Conservation (phyloP, 2,329 filamentous ascomycete species). For the Septoria linicola region DNA sequence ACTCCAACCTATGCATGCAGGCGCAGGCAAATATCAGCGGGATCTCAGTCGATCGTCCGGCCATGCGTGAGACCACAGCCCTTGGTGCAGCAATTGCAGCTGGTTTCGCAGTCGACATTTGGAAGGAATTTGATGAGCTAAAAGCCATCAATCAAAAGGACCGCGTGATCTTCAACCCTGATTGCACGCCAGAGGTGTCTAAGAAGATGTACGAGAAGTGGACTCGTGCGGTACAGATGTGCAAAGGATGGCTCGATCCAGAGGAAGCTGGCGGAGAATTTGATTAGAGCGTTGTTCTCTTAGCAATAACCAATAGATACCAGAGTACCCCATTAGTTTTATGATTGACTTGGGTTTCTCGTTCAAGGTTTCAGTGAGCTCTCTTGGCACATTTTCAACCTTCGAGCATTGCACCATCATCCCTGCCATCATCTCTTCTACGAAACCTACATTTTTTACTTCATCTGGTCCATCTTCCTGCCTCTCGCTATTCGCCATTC, state of each 20-base stretch:
- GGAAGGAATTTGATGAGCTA: constrained; percentile 72
- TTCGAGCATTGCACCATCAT: no score
- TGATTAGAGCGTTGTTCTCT: not conserved
- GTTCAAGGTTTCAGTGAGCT: no score
- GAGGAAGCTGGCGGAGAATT: constrained; percentile 22
- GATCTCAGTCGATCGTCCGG: constrained; percentile 78
- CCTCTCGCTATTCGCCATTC: no score
- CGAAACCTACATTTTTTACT: no score
- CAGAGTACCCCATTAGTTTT: no score
- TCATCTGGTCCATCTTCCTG: no score
- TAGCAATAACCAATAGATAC: constrained; percentile 5
- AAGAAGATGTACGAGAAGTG: constrained; percentile 66
- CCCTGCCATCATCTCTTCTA: no score
- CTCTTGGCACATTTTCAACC: no score
- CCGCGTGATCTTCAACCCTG: constrained; percentile 67
- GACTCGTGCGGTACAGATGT: constrained; percentile 77
- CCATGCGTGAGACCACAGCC: constrained; percentile 88
- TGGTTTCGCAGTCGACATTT: constrained; percentile 75
- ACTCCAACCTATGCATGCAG: constrained; percentile 86
- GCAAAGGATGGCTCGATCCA: constrained; percentile 52
- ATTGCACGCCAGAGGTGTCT: constrained; percentile 56
- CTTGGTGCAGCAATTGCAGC: constrained; percentile 86
- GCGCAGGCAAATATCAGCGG: constrained; percentile 83
- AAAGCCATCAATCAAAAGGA: constrained; percentile 70
- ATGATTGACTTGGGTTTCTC: no score